These are phyloP conservation scores for Periconia sp. DNA, from an alignment of 2,329 filamentous ascomycete genomes.

Conservation along the genomic window DNA sequence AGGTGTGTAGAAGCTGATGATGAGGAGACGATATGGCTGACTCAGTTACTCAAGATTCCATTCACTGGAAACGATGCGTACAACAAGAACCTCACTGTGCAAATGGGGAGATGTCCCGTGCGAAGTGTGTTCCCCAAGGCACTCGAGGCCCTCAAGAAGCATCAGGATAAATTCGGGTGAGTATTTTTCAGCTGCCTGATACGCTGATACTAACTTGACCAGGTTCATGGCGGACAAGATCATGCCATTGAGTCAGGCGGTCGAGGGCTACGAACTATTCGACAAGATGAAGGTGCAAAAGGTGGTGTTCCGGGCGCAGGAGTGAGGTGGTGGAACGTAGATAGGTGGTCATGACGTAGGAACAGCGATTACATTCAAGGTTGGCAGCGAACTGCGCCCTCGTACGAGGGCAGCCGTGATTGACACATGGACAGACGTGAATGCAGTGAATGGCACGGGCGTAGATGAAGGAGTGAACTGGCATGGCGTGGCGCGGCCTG, in stretches of 20 bases:
- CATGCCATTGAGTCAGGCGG: conserved; percentile 53
- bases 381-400: not conserved
- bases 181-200: conserved; percentile 6
- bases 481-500: too few species aligned
- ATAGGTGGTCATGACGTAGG: not conserved
- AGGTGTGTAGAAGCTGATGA: too few species aligned
- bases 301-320: conserved; percentile 52
- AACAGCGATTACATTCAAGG: not conserved
- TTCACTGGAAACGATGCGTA: conserved; percentile 53
- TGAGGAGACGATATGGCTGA: too few species aligned
- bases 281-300: conserved; percentile 58
- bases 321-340: conserved; percentile 21
- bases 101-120: conserved; percentile 55
- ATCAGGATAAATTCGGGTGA: conserved; percentile 52
- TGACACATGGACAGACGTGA: not conserved
- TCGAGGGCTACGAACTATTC: conserved; percentile 56
- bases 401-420: not conserved
- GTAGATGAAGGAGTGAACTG: not conserved
- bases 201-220: conserved; percentile 4
- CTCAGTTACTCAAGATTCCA: too few species aligned
- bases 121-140: conserved; percentile 53
- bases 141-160: conserved; percentile 48
- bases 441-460: not conserved
- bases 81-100: conserved; percentile 52
- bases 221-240: conserved; percentile 58